Evolutionary conservation across 352 stramenopile species (phyloP).

Genomic region (Phytophthora sansomeana): DNA sequence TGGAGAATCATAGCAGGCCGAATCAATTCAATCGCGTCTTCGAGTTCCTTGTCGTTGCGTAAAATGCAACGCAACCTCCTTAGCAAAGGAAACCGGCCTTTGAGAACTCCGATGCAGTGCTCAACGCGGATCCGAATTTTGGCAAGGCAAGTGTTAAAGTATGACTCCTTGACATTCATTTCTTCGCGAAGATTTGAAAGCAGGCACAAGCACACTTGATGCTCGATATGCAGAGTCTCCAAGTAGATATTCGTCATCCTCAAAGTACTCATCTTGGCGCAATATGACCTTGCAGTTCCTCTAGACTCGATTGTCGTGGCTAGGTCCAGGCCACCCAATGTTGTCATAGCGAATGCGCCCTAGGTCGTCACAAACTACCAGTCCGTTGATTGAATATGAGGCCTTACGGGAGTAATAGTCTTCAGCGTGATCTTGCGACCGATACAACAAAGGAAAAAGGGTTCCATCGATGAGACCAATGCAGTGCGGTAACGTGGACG

Average conservation of each 20-base stretch:
- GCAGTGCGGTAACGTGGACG: too few relatives aligned
- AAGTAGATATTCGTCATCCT: conserved; percentile 30
- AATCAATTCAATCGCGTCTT: too few relatives aligned
- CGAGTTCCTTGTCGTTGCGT: too few relatives aligned
- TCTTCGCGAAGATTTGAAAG: too few relatives aligned
- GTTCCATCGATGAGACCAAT: conserved; percentile 2
- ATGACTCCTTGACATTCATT: too few relatives aligned
- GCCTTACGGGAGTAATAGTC: conserved; percentile 44
- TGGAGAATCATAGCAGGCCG: too few relatives aligned
- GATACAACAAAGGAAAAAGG: conserved; percentile 5
- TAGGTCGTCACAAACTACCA: conserved; percentile 38
- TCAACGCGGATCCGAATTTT: too few relatives aligned
- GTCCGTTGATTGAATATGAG: conserved; percentile 27
- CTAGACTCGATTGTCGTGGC: conserved; percentile 45
- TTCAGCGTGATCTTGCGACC: conserved; percentile 26
- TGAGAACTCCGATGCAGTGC: too few relatives aligned
- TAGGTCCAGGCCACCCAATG: conserved; percentile 34
- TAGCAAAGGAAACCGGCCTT: too few relatives aligned
- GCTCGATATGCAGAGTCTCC: conserved; percentile 41
- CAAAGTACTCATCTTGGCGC: conserved; percentile 5
- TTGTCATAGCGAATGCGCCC: conserved; percentile 25
- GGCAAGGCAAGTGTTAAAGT: too few relatives aligned
- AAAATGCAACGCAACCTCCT: too few relatives aligned
- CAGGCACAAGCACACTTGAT: conserved; percentile 17
- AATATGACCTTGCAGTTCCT: conserved; percentile 12